Conservation (phyloP, 192 early-diverging fungal species). For the Coemansia sp. region DNA sequence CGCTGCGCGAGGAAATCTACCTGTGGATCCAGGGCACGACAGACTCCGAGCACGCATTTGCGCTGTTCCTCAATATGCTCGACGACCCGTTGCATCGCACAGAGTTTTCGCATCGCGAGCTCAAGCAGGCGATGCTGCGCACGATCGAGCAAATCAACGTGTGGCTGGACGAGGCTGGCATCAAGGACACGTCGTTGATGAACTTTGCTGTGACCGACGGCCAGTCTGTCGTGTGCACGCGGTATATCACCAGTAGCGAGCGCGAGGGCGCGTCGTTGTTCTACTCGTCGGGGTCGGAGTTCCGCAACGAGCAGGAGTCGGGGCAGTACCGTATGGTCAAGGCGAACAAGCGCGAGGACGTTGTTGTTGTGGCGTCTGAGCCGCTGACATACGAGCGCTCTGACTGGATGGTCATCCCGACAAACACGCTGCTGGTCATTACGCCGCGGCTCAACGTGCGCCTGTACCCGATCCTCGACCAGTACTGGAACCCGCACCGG, state of each 20-base stretch:
- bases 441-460: constrained; percentile 75
- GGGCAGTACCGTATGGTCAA: constrained; percentile 71
- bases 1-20: constrained; percentile 65
- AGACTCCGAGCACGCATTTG: constrained; percentile 80
- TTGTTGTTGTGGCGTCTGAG: constrained; percentile 76
- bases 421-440: constrained; percentile 70
- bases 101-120: constrained; percentile 58
- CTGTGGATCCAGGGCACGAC: constrained; percentile 72
- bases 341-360: constrained; percentile 70
- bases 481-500: constrained; percentile 54
- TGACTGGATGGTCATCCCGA: constrained; percentile 78
- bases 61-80: constrained; percentile 71
- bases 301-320: constrained; percentile 53
- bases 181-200: constrained; percentile 65
- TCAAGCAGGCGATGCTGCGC: constrained; percentile 70
- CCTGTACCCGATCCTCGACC: constrained; percentile 70
- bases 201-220: constrained; percentile 87
- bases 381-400: constrained; percentile 79
- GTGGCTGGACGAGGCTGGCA: constrained; percentile 65
- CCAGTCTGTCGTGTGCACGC: constrained; percentile 68
- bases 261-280: constrained; percentile 72
- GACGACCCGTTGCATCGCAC: constrained; percentile 35
- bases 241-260: constrained; percentile 68
- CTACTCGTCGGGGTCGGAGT: constrained; percentile 76
- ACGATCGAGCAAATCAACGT: constrained; percentile 71